Percentiles rank a stretch among this genome's conserved stretches.
Evolutionary conservation across 805 yeast species (phyloP).

Genomic region (Lachancea sp.): DNA sequence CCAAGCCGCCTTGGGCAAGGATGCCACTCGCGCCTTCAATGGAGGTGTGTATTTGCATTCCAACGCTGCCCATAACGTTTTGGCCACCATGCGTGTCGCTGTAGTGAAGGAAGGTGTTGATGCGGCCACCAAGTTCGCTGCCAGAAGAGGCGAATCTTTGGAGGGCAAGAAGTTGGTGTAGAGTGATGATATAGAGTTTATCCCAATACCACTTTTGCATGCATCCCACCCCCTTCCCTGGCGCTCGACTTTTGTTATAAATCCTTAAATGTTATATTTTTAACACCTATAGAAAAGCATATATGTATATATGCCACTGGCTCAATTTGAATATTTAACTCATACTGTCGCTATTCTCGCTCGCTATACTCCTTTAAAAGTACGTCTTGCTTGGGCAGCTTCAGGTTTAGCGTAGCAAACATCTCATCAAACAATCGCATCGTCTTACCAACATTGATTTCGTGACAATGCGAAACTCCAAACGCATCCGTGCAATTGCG

Average conservation of each 20-base stretch:
- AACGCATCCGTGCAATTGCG: slow-evolving; percentile 27
- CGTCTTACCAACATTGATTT: slow-evolving; percentile 20
- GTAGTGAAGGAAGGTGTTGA: slow-evolving; percentile 65
- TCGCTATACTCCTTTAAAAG: slow-evolving; percentile 2
- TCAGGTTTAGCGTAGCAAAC: slow-evolving; percentile 14
- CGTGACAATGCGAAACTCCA: slow-evolving; percentile 25
- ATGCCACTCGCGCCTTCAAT: slow-evolving; percentile 76
- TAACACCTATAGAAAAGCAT: too few species aligned
- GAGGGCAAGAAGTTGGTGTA: slow-evolving; percentile 16
- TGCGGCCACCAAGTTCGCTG: slow-evolving; percentile 39
- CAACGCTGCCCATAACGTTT: slow-evolving; percentile 76
- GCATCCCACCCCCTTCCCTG: too few species aligned
- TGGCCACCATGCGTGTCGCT: slow-evolving; percentile 79
- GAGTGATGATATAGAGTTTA: not conserved
- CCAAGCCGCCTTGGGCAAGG: slow-evolving; percentile 68
- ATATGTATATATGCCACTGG: slow-evolving; percentile 1
- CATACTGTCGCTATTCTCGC: not conserved
- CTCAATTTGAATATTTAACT: not conserved
- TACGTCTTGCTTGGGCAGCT: slow-evolving; percentile 12
- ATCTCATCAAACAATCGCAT: slow-evolving; percentile 19
- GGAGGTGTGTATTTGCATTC: slow-evolving; percentile 85
- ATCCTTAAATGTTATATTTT: too few species aligned
- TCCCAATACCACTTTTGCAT: not conserved
- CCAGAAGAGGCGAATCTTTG: slow-evolving; percentile 32
- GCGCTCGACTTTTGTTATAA: too few species aligned